These are phyloP conservation scores for Cladosporium sp. DNA, from an alignment of 2,329 filamentous ascomycete species.

Conservation along the genomic window DNA sequence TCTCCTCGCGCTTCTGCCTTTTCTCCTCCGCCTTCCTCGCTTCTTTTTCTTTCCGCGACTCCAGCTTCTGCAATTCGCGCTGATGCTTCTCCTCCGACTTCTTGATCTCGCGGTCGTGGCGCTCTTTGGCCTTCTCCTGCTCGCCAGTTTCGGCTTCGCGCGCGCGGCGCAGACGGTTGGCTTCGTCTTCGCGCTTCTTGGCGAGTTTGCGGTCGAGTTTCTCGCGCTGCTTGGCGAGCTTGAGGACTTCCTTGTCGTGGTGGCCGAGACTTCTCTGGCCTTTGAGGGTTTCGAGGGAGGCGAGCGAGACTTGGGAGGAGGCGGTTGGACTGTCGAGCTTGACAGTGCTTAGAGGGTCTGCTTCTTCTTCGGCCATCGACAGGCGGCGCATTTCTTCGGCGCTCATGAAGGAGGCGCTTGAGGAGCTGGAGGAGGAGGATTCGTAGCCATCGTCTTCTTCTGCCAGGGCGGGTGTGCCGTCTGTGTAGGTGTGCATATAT, in stretches of 20 bases:
- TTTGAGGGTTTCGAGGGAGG: constrained; percentile 21
- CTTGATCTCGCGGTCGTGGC: constrained; percentile 62
- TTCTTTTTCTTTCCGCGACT: constrained; percentile 38
- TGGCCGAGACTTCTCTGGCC: constrained; percentile 25
- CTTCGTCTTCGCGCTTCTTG: constrained; percentile 57
- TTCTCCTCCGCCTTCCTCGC: constrained; percentile 47
- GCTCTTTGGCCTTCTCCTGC: constrained; percentile 64
- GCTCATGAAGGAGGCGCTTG: constrained; percentile 41
- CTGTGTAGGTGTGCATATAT: constrained; percentile 25
- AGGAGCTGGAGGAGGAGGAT: constrained; percentile 30
- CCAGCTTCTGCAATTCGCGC: constrained; percentile 62
- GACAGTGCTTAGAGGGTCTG: constrained; percentile 15
- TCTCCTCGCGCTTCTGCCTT: constrained; percentile 48
- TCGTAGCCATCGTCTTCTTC: constrained; percentile 21
- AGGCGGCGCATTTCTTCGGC: constrained; percentile 42
- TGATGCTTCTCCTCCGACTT: constrained; percentile 65
- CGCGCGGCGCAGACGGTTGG: constrained; percentile 43
- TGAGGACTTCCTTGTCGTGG: constrained; percentile 65
- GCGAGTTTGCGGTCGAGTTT: constrained; percentile 64
- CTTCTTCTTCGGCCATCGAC: constrained; percentile 37
- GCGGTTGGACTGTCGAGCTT: constrained; percentile 20
- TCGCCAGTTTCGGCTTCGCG: constrained; percentile 40
- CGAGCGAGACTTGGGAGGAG: constrained; percentile 27
- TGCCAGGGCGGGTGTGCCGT: constrained; percentile 2
- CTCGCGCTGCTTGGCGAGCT: constrained; percentile 60